These are phyloP conservation scores for Aspergillus sp. DNA, from an alignment of 2,329 filamentous ascomycete species.

Conservation along the genomic window DNA sequence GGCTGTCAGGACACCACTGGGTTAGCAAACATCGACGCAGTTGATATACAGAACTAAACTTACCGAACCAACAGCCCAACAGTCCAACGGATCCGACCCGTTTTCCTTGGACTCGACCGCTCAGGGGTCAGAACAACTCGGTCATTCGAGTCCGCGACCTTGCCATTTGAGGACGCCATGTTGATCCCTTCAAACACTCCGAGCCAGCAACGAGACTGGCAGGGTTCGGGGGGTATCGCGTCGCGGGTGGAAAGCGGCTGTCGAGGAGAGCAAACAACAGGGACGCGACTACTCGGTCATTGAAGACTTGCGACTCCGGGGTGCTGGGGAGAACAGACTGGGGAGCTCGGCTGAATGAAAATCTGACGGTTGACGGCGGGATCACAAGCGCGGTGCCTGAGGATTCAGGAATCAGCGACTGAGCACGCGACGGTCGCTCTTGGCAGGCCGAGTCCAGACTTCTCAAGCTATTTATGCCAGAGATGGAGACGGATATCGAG, in stretches of 20 bases:
- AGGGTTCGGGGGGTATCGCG: not conserved
- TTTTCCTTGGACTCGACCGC: slow-evolving; percentile 14
- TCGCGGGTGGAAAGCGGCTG: slow-evolving; percentile 3
- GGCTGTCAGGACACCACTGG: slow-evolving; percentile 46
- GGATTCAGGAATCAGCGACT: not conserved
- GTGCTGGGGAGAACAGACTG: not conserved
- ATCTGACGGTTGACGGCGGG: slow-evolving; percentile 6
- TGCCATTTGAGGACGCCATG: slow-evolving; percentile 29
- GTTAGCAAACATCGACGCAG: not conserved
- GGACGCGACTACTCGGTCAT: slow-evolving; percentile 1
- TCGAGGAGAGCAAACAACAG: not conserved
- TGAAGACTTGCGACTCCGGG: not conserved
- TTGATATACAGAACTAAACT: slow-evolving; percentile 10
- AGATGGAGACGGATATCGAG: not conserved
- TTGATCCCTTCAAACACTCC: slow-evolving; percentile 12
- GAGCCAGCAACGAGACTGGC: not conserved
- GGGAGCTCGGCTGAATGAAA: not conserved
- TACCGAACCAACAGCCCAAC: slow-evolving; percentile 38
- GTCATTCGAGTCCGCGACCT: slow-evolving; percentile 20
- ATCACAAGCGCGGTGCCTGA: slow-evolving; percentile 5
- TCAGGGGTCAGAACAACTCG: slow-evolving; percentile 16
- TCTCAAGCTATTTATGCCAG: not conserved
- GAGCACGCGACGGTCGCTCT: slow-evolving; percentile 12
- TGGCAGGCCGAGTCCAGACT: slow-evolving; percentile 1
- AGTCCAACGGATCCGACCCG: slow-evolving; percentile 33